A percentile compares a stretch with the other conserved stretches of the same genome.
These are phyloP conservation scores for Tubosaeta sp. DNA, from an alignment of 768 basidiomycete genomes.

Conservation along the genomic window DNA sequence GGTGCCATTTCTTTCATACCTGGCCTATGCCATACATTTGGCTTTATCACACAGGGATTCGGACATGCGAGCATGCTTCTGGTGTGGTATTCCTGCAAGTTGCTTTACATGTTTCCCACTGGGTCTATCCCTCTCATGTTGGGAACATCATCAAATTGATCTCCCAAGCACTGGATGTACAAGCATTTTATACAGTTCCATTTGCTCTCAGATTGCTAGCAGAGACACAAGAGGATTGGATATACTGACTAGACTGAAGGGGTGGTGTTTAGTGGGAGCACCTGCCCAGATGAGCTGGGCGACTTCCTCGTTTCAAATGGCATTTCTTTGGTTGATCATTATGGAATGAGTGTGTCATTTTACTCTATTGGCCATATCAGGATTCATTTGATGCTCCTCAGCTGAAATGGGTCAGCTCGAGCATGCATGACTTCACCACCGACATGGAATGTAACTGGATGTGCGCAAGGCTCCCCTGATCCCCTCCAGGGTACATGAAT, in stretches of 20 bases:
- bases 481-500: constrained; percentile 22
- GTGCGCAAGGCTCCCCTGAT: constrained; percentile 27
- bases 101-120: constrained; percentile 42
- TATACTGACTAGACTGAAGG: constrained; percentile 39
- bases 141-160: constrained; percentile 39
- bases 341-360: constrained; percentile 42
- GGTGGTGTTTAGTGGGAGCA: constrained; percentile 49
- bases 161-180: constrained; percentile 29
- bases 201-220: constrained; percentile 41
- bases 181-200: constrained; percentile 36
- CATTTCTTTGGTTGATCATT: constrained; percentile 45
- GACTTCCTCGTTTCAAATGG: constrained; percentile 45
- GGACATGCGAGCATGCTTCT: constrained; percentile 33
- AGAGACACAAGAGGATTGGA: constrained; percentile 45
- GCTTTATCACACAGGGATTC: constrained; percentile 11
- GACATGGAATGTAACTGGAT: constrained; percentile 59
- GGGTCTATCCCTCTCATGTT: constrained; percentile 43
- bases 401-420: constrained; percentile 39
- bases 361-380: not conserved
- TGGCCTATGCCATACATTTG: not conserved
- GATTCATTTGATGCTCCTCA: not conserved
- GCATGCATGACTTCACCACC: constrained; percentile 40
- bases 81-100: constrained; percentile 38
- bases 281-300: constrained; percentile 53
- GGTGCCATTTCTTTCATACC: not conserved